Conservation (phyloP, 1,284 basidiomycete species). For the Peniophora sp. region DNA sequence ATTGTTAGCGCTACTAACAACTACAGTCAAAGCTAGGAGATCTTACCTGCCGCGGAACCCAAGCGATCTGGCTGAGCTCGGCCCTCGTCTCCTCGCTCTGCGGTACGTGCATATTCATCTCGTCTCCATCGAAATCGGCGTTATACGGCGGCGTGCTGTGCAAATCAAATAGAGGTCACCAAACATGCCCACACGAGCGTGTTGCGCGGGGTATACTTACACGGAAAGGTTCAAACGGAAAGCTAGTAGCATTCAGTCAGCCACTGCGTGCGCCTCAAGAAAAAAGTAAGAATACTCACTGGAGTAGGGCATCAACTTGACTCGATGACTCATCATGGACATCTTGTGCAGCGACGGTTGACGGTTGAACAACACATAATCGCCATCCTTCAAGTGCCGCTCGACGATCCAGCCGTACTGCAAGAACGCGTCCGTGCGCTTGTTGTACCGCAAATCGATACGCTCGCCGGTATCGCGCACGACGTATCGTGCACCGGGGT, state of each 20-base stretch:
- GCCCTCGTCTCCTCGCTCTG: constrained; percentile 99
- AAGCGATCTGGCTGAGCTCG: constrained; percentile 95
- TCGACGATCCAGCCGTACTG: constrained; percentile 99
- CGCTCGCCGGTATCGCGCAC: constrained; percentile 97
- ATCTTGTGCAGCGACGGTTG: constrained; percentile 99
- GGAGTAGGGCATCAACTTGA: constrained; percentile 97
- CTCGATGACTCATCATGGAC: constrained; percentile 99
- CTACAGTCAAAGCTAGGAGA: neutral
- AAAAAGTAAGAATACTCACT: constrained; percentile 49
- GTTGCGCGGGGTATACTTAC: constrained; percentile 42
- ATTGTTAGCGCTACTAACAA: neutral
- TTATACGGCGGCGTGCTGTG: constrained; percentile 84
- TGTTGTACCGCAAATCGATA: constrained; percentile 95
- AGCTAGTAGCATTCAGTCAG: constrained; percentile 41
- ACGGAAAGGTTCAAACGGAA: constrained; percentile 97
- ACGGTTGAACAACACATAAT: constrained; percentile 97
- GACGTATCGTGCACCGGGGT: constrained; percentile 96
- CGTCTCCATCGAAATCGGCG: constrained; percentile 98
- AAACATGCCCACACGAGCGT: neutral
- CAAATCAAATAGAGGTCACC: neutral
- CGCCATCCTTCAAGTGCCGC: constrained; percentile 94
- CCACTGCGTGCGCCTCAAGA: neutral
- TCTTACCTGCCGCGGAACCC: constrained; percentile 92
- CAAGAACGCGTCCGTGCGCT: constrained; percentile 94
- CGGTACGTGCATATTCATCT: constrained; percentile 99